These are phyloP conservation scores for Colletotrichum eleusines DNA, from an alignment of 2,329 filamentous ascomycete species.

Conservation along the genomic window DNA sequence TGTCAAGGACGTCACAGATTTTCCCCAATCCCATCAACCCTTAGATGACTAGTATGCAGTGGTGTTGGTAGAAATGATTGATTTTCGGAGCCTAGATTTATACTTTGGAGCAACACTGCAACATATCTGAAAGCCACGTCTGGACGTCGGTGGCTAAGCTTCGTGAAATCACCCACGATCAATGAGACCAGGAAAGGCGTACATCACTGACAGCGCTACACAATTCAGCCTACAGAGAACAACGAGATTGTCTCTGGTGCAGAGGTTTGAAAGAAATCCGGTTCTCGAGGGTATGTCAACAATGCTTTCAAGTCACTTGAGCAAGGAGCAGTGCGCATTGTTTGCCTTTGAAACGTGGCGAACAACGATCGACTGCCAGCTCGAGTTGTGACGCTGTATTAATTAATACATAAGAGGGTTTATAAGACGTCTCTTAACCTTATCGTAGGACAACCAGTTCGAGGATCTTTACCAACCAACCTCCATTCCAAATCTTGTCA, in stretches of 20 bases:
- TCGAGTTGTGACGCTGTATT: not conserved
- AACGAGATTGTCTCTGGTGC: not conserved
- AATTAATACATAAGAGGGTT: not conserved
- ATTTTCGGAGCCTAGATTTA: too few species aligned
- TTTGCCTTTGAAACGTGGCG: too few species aligned
- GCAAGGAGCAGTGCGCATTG: not conserved
- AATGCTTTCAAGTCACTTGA: not conserved
- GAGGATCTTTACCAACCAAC: too few species aligned
- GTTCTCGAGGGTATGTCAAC: not conserved
- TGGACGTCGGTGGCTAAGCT: not conserved
- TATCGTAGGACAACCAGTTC: not conserved
- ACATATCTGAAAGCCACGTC: not conserved
- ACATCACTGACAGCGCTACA: not conserved
- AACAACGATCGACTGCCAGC: not conserved
- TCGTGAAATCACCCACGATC: not conserved
- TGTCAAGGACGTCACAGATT: too few species aligned
- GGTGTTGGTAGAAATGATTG: too few species aligned
- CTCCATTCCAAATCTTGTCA: not conserved
- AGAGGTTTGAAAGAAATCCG: not conserved
- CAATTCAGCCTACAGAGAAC: too few species aligned
- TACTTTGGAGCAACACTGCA: not conserved
- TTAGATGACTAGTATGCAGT: not conserved
- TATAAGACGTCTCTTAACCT: too few species aligned
- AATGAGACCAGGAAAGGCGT: not conserved
- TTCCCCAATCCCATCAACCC: too few species aligned